Conservation (phyloP, 352 stramenopile species). For the Pythium sp. region DNA sequence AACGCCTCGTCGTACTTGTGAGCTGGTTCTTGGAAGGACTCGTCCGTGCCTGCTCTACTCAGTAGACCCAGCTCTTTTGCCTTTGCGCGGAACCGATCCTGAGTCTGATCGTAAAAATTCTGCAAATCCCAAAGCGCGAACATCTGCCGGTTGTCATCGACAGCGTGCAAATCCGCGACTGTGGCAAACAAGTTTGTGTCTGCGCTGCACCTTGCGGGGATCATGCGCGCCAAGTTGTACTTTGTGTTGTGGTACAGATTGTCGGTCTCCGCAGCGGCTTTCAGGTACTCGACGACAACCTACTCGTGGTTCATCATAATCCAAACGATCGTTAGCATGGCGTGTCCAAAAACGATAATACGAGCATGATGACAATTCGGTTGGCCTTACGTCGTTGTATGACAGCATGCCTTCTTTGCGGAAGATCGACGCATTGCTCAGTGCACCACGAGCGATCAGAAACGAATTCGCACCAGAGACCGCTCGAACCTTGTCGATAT, state of each 20-base stretch:
- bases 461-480: conserved; percentile 70
- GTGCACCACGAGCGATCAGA: conserved; percentile 77
- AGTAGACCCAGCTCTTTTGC: conserved; percentile 28
- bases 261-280: conserved; percentile 71
- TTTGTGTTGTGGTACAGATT: conserved; percentile 91
- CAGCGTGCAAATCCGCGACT: conserved; percentile 54
- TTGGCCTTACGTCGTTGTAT: conserved; percentile 61
- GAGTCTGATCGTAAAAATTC: conserved; percentile 52
- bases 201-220: conserved; percentile 59
- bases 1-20: conserved; percentile 41
- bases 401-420: conserved; percentile 60
- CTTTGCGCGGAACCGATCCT: conserved; percentile 48
- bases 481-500: conserved; percentile 63
- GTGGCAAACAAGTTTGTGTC: conserved; percentile 27
- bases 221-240: conserved; percentile 86
- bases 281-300: conserved; percentile 65
- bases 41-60: conserved; percentile 32
- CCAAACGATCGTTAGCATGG: not conserved
- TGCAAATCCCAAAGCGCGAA: conserved; percentile 67
- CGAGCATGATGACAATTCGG: conserved; percentile 25
- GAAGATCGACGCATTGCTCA: conserved; percentile 85
- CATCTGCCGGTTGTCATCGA: conserved; percentile 64
- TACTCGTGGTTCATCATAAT: conserved; percentile 5
- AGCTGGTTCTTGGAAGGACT: conserved; percentile 21
- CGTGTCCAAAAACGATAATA: not conserved